Conservation (phyloP, 257 asterid species). For the Capsicum pubescens region DNA sequence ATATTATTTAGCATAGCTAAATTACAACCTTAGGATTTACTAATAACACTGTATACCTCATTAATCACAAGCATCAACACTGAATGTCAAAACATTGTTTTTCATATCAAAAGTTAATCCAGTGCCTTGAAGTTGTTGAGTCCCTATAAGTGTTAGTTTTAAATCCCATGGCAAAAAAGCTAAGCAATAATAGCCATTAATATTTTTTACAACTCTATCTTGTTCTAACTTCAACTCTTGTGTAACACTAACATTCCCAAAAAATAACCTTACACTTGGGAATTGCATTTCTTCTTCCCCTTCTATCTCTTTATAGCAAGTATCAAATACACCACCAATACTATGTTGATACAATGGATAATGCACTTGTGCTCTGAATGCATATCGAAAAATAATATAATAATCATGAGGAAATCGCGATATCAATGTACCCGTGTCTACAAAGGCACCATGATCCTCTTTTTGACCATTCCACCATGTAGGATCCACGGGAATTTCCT, state of each 20-base stretch:
- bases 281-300: not conserved
- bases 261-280: not conserved
- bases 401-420: not conserved
- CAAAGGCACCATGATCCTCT: not conserved
- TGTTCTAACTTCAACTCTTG: not conserved
- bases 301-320: not conserved
- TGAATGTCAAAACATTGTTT: too few relatives aligned
- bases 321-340: not conserved
- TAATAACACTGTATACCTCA: not conserved
- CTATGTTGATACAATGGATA: not conserved
- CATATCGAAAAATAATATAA: not conserved
- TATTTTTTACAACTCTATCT: not conserved
- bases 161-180: not conserved
- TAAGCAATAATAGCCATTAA: not conserved
- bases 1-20: not conserved
- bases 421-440: not conserved
- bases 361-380: not conserved
- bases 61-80: constrained; percentile 3
- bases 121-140: too few relatives aligned
- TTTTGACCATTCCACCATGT: constrained; percentile 3
- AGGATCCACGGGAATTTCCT: not conserved
- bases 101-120: too few relatives aligned
- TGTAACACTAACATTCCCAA: not conserved
- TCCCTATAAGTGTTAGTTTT: not conserved
- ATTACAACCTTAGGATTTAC: not conserved